Base-by-base conservation (phyloP, 2,329 filamentous ascomycete genomes). In the Epichloe uncinata region DNA sequence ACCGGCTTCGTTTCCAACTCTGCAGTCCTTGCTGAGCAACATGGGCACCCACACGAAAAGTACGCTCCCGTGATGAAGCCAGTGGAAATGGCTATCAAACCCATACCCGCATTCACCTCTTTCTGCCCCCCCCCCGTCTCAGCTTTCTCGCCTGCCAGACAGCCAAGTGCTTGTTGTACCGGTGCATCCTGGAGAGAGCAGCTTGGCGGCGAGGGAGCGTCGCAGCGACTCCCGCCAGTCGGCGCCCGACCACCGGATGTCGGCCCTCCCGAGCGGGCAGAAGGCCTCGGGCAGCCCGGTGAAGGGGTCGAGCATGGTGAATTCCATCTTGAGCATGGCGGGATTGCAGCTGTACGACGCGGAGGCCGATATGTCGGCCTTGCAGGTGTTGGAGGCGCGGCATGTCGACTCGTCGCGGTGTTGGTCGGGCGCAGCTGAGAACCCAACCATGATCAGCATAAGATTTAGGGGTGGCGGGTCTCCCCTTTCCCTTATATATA, bases 101-200 rank as follows among this genome's bases (percentile, higher is more conserved):
- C n/a, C n/a, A n/a, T n/a, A n/a, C n/a, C n/a, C n/a, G n/a, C n/a
- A n/a, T n/a, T n/a, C n/a, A n/a, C n/a, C n/a, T n/a, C n/a, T n/a
- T 26, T 26, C 26, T 9, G 26, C 2, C 22, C 22, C 22, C 20
- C 6, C 22, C 22, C 22, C 36, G 47, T 0, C 63, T 40, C 41
- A 66, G 47, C 9, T 49, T 52, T 2, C 63, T 51, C 0, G 55
- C 55, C 0, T 64, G 57, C 61, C 61, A 66, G 2, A 66, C 53
- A 0, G 63, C 63, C 34, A 61, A 47, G 38, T 63, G 56, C 42
- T 66, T 66, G 44, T 66, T 66, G 42, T 59, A 57, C 34, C 56
- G 58, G 45, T 61, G 57, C 3, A 65, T 53, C 48, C 60, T 61
- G 7, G n/a, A n/a, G 50, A 52, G 2, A 58, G 51, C 3, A 63